Conservation (phyloP, 1,139 yeast species). For the Zygosaccharomyces pseudobailii region DNA sequence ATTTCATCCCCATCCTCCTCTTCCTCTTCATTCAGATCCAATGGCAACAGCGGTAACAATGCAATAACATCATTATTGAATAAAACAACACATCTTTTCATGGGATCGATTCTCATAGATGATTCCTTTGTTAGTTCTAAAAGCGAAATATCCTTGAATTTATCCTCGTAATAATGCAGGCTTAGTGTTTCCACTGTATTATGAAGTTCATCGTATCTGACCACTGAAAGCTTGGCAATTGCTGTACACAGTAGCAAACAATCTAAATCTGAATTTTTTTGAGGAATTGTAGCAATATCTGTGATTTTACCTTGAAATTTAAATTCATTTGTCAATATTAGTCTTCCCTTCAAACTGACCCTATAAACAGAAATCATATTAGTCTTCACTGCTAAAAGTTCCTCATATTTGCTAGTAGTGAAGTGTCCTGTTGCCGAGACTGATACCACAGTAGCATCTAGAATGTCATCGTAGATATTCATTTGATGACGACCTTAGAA, state of each 20-base stretch:
- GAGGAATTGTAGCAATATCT: slow-evolving; percentile 50
- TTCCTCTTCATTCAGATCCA: slow-evolving; percentile 20
- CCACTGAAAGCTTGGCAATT: slow-evolving; percentile 69
- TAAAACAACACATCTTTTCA: slow-evolving; percentile 55
- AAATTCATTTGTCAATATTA: slow-evolving; percentile 61
- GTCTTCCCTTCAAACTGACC: slow-evolving; percentile 37
- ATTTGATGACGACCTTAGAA: slow-evolving; percentile 34
- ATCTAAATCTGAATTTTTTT: slow-evolving; percentile 49
- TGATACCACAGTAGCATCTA: slow-evolving; percentile 72
- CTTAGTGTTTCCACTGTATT: slow-evolving; percentile 64
- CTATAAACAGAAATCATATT: slow-evolving; percentile 66
- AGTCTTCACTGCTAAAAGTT: slow-evolving; percentile 68
- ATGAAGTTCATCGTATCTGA: slow-evolving; percentile 60
- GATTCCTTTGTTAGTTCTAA: slow-evolving; percentile 43
- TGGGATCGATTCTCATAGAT: slow-evolving; percentile 62
- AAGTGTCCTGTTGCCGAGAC: slow-evolving; percentile 61
- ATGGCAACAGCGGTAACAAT: slow-evolving; percentile 51
- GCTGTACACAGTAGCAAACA: slow-evolving; percentile 65
- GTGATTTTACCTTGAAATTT: slow-evolving; percentile 67
- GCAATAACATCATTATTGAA: slow-evolving; percentile 70
- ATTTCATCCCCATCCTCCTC: slow-evolving; percentile 34
- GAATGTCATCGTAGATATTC: slow-evolving; percentile 80
- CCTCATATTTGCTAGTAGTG: slow-evolving; percentile 45
- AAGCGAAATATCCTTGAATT: slow-evolving; percentile 49
- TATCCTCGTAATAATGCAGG: slow-evolving; percentile 80